Percentiles rank a stretch among this genome's conserved stretches.
These are phyloP conservation scores for Tausonia pullulans DNA, from an alignment of 1,284 basidiomycete genomes.

Conservation along the genomic window DNA sequence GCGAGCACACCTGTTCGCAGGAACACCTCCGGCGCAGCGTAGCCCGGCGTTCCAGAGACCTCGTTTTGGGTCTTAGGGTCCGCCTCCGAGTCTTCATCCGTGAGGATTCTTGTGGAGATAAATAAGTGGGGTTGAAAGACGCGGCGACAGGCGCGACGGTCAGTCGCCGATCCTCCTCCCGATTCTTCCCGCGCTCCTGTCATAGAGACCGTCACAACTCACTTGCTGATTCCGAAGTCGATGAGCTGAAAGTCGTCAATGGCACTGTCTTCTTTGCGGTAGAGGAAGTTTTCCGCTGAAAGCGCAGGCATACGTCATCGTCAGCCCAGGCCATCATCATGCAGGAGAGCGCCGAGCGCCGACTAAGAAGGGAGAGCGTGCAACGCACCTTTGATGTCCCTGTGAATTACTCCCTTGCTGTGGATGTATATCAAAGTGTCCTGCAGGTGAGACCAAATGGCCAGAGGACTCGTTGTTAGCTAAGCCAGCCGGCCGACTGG, in stretches of 20 bases:
- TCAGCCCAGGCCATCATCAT: too few species aligned
- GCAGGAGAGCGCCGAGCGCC: too few species aligned
- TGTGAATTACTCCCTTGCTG: constrained; percentile 12
- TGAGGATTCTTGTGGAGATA: neutral
- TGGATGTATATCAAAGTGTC: constrained; percentile 14
- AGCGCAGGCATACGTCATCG: too few species aligned
- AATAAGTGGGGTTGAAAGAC: too few species aligned
- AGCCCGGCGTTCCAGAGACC: constrained; percentile 14
- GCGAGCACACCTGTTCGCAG: constrained; percentile 2
- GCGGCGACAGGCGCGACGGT: too few species aligned
- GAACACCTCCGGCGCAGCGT: constrained; percentile 16
- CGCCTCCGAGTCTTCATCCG: neutral
- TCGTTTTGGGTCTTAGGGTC: constrained; percentile 14
- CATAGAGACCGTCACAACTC: neutral
- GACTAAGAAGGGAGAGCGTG: too few species aligned
- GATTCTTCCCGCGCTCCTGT: neutral
- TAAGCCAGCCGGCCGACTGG: neutral
- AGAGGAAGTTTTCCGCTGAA: constrained; percentile 13
- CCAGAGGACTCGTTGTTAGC: neutral
- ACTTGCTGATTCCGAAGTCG: constrained; percentile 15
- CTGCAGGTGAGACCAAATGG: neutral
- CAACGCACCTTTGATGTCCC: neutral
- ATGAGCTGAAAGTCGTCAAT: constrained; percentile 16
- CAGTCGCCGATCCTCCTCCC: neutral
- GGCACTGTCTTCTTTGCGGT: neutral